phyloP scores from a whole-genome alignment of 192 early-diverging fungal species.

The Backusella westeae region DNA sequence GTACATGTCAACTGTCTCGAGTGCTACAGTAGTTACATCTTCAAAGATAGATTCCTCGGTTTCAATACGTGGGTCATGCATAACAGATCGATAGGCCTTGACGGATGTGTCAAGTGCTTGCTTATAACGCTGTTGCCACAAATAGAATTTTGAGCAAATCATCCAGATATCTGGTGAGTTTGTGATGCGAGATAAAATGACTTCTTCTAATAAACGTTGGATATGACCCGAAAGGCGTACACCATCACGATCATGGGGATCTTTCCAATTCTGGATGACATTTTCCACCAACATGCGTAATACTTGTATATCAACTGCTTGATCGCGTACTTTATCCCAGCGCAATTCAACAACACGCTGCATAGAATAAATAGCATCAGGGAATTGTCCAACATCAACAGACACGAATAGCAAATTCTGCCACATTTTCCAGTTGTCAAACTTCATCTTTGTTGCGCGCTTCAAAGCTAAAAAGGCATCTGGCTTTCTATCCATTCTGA shows the following conservation, averaged over 20 bases:
- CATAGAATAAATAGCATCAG: conserved; percentile 85
- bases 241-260: conserved; percentile 50
- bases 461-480: conserved; percentile 82
- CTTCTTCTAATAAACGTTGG: conserved; percentile 60
- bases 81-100: conserved; percentile 82
- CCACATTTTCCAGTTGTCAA: conserved; percentile 91
- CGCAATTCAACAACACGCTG: conserved; percentile 75
- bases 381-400: conserved; percentile 74
- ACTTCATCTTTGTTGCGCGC: conserved; percentile 77
- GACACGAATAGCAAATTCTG: conserved; percentile 84
- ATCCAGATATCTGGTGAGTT: conserved; percentile 73
- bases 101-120: conserved; percentile 76
- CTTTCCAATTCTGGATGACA: conserved; percentile 55
- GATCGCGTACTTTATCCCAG: conserved; percentile 65
- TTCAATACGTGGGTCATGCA: conserved; percentile 73
- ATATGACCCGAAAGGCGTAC: conserved; percentile 50
- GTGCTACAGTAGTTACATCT: conserved; percentile 61
- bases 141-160: conserved; percentile 73
- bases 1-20: conserved; percentile 80
- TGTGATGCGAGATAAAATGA: conserved; percentile 77
- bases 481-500: conserved; percentile 63
- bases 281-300: conserved; percentile 70
- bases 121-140: conserved; percentile 58
- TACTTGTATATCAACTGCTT: conserved; percentile 79
- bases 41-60: conserved; percentile 72